Evolutionary conservation across 805 yeast genomes (phyloP).

Genomic region (Candida mattraensis): DNA sequence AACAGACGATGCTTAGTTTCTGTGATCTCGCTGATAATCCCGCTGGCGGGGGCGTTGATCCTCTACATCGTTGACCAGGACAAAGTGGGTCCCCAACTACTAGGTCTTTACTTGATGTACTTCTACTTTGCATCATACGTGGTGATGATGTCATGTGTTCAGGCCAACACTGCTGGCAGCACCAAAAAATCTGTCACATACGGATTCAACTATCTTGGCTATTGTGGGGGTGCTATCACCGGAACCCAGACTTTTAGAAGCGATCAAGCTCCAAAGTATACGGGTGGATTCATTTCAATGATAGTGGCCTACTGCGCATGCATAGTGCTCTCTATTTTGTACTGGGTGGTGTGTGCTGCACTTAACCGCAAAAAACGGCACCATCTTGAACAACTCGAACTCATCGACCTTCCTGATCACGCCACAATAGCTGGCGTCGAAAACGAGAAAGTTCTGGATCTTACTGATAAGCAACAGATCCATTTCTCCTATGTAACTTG

Average conservation of each 20-base stretch:
- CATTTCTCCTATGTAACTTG: conserved; percentile 12
- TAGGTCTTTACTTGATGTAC: conserved; percentile 24
- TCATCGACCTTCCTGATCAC: too few relatives aligned
- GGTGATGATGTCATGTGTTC: conserved; percentile 31
- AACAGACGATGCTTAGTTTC: conserved; percentile 17
- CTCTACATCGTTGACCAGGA: conserved; percentile 16
- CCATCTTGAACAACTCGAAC: too few relatives aligned
- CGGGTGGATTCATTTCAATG: conserved; percentile 28
- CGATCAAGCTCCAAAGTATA: conserved; percentile 45
- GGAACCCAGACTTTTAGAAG: conserved; percentile 55
- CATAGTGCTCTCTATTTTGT: conserved; percentile 7
- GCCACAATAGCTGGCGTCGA: conserved; percentile 3
- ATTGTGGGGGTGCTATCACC: conserved; percentile 47
- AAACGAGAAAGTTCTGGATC: conserved; percentile 11
- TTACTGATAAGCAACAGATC: conserved; percentile 9
- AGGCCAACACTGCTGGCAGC: conserved; percentile 44
- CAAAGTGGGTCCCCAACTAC: conserved; percentile 11
- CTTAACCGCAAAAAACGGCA: conserved; percentile 8
- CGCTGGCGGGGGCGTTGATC: conserved; percentile 19
- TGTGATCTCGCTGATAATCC: conserved; percentile 14
- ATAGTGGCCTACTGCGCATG: conserved; percentile 11
- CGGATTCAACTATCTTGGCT: conserved; percentile 37
- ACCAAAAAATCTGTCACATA: conserved; percentile 49
- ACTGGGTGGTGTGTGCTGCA: conserved; percentile 6
- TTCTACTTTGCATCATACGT: conserved; percentile 24